Percentiles rank a stretch among this genome's conserved stretches.
Conservation (phyloP, 2,329 filamentous ascomycete species). For the Fusarium oligoseptatum region DNA sequence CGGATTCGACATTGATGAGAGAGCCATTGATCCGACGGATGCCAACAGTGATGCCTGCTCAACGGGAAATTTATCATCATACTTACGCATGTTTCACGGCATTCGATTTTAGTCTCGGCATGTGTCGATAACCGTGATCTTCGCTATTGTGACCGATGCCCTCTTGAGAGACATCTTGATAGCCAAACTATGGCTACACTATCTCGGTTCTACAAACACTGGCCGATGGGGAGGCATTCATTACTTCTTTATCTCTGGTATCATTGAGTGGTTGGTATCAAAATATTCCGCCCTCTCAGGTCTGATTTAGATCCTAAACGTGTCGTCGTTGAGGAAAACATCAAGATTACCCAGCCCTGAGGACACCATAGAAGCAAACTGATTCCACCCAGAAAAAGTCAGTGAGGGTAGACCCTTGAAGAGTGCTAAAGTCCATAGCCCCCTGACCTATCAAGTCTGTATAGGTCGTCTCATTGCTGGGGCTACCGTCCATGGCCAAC, state of each 20-base stretch:
- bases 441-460: conserved; percentile 39
- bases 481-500: conserved; percentile 28
- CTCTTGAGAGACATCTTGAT: neutral
- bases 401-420: conserved; percentile 31
- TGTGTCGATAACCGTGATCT: neutral
- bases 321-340: conserved; percentile 39
- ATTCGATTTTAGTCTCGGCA: neutral
- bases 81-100: neutral
- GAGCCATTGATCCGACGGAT: neutral
- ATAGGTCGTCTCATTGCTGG: conserved; percentile 35
- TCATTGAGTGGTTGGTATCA: neutral
- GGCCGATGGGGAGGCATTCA: neutral
- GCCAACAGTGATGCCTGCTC: neutral
- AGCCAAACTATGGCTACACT: neutral
- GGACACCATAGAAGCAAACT: conserved; percentile 46
- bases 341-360: conserved; percentile 45
- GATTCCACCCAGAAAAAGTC: conserved; percentile 40
- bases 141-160: neutral
- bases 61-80: neutral
- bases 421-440: conserved; percentile 40
- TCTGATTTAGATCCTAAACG: conserved; percentile 1
- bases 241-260: neutral
- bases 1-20: neutral
- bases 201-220: neutral
- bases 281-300: neutral